Percentiles rank a stretch among this genome's conserved stretches.
phyloP scores from a whole-genome alignment of 78 protist species.

The Bodo saltans region DNA sequence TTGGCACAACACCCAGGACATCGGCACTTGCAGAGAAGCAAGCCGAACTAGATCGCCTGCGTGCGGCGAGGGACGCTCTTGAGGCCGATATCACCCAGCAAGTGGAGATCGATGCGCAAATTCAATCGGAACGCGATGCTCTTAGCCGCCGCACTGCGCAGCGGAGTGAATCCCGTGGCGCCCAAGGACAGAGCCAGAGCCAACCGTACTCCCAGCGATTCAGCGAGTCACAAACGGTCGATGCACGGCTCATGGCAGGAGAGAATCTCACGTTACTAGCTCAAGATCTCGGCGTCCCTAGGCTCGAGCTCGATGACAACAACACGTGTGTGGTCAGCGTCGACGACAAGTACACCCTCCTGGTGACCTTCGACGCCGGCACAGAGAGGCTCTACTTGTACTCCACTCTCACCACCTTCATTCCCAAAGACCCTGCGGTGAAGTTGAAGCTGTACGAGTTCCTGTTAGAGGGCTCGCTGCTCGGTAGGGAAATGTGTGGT shows the following conservation, averaged over 20 bases:
- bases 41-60: not conserved
- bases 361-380: conserved; percentile 1
- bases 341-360: not conserved
- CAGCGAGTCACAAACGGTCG: too few species aligned
- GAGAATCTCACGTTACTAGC: too few species aligned
- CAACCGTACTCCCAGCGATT: too few species aligned
- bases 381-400: conserved; percentile 31
- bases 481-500: conserved; percentile 15
- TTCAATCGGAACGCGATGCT: too few species aligned
- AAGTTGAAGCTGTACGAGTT: not conserved
- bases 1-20: not conserved
- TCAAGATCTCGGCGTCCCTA: not conserved
- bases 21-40: too few species aligned
- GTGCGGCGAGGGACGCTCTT: not conserved
- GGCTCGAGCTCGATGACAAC: not conserved
- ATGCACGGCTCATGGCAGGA: too few species aligned
- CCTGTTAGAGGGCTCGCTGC: conserved; percentile 16
- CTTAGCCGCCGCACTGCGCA: too few species aligned
- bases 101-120: too few species aligned
- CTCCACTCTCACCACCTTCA: not conserved
- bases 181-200: too few species aligned
- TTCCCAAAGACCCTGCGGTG: conserved; percentile 14
- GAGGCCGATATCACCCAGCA: not conserved
- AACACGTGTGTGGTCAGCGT: conserved; percentile 17
- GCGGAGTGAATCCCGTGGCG: too few species aligned